Base-by-base conservation (phyloP, 768 basidiomycete species). In the Tylopilus cervinicoccineus region DNA sequence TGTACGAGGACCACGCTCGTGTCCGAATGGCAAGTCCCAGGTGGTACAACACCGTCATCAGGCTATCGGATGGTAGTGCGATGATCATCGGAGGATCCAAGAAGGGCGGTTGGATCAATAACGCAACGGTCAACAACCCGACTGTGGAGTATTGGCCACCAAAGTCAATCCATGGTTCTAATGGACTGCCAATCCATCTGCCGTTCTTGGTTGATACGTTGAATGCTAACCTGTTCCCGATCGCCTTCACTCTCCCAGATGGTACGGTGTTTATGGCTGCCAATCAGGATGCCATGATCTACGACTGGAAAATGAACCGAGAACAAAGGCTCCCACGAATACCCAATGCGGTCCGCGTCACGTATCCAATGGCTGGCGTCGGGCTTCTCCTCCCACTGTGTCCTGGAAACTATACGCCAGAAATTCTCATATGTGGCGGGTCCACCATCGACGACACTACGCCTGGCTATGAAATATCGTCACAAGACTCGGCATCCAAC, bases 21-120 rank as follows among this genome's bases (percentile, higher is more conserved):
- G 68, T 91, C 29, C 79, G 85, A 39, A 79, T 89, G 78, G 85
- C 87, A 4, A 83, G 79, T 57, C 80, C 86, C 14, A 80, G 88
- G 34, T 92, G 88, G 88, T 92, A 92, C 66, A 81, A 77, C 49
- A 86, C 88, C 1, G 81, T 79, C 4, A 50, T 88, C 38, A 76
- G 86, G 37, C 73, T 90, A 50, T 65, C 71, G 6, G 88, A 89
- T 52, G 88, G 88, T n/a, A 87, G 86, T 56, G 84, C 79, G 1
- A 86, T 89, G 78, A 85, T 92, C 38, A 75, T 92, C 36, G 88
- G 88, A 1, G 89, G 89, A 14, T 86, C 88, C 8, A 81, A 75
- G 55, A 86, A 81, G 62, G 88, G 88, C 8, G 89, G 88, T 10
- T 91, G 88, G 87, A 89, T 89, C 53, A 90, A 90, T 62, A 91